Conservation (phyloP, 805 yeast species). For the Kregervanrija delftensis region DNA sequence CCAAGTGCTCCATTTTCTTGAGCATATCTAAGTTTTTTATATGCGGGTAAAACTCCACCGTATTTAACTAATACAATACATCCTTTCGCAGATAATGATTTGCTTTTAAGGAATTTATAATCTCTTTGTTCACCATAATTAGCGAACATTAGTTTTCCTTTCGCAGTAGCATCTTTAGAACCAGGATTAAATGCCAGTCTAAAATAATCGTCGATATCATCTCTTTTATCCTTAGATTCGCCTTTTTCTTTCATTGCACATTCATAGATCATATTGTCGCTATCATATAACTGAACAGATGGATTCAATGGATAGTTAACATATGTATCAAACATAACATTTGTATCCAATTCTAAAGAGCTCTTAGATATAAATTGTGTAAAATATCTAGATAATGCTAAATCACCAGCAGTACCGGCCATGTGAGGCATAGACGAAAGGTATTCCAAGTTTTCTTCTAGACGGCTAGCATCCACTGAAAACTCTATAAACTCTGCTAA, state of each 20-base stretch:
- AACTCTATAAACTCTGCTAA: constrained; percentile 42
- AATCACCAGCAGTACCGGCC: constrained; percentile 85
- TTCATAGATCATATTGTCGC: constrained; percentile 14
- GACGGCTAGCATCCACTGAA: constrained; percentile 46
- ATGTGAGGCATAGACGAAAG: constrained; percentile 77
- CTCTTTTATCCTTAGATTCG: constrained; percentile 4
- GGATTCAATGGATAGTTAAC: constrained; percentile 52
- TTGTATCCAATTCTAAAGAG: constrained; percentile 47
- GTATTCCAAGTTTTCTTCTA: constrained; percentile 65
- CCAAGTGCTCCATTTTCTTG: constrained; percentile 53
- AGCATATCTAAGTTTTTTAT: constrained; percentile 50
- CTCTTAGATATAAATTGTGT: constrained; percentile 50
- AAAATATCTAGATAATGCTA: constrained; percentile 61
- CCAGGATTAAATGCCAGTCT: constrained; percentile 61
- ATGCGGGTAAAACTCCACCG: constrained; percentile 41
- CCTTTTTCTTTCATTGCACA: constrained; percentile 18
- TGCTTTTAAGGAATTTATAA: constrained; percentile 32
- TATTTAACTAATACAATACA: constrained; percentile 56
- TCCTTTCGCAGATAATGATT: constrained; percentile 35
- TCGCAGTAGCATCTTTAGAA: constrained; percentile 49
- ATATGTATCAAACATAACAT: constrained; percentile 45
- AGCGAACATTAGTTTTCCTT: constrained; percentile 52
- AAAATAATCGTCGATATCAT: constrained; percentile 6
- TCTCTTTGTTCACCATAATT: constrained; percentile 61
- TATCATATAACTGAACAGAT: constrained; percentile 24